Evolutionary conservation across 306 rosid genomes (phyloP).

Genomic region (Vicia faba): DNA sequence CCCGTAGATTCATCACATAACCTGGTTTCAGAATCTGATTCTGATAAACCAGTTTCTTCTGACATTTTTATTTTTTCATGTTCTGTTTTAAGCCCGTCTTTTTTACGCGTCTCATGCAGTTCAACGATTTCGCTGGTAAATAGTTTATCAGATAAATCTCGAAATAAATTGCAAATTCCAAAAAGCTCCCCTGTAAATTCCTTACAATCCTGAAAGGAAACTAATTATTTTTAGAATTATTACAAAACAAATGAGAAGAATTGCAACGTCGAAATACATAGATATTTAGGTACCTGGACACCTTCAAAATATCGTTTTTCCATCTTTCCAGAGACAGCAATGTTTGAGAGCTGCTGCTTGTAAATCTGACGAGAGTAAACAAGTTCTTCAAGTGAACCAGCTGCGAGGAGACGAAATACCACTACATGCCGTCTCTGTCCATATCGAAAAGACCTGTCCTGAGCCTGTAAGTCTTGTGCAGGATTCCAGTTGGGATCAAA

Average conservation of each 20-base stretch:
- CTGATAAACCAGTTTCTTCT: constrained; percentile 42
- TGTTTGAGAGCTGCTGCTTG: constrained; percentile 92
- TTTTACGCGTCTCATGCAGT: constrained; percentile 52
- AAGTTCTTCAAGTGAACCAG: constrained; percentile 93
- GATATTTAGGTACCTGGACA: constrained; percentile 67
- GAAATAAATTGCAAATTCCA: constrained; percentile 87
- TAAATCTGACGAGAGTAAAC: constrained; percentile 94
- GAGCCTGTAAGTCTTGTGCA: constrained; percentile 95
- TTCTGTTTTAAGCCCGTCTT: constrained; percentile 28
- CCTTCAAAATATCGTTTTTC: constrained; percentile 97
- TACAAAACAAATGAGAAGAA: neutral
- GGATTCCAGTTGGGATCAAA: constrained; percentile 99
- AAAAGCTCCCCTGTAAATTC: constrained; percentile 95
- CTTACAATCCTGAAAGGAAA: constrained; percentile 72
- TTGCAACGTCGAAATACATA: constrained; percentile 26
- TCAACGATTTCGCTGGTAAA: constrained; percentile 82
- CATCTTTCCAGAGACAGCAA: constrained; percentile 90
- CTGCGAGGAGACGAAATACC: constrained; percentile 89
- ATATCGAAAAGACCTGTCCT: constrained; percentile 91
- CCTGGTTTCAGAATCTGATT: constrained; percentile 45
- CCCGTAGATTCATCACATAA: constrained; percentile 38
- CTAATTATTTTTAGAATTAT: neutral
- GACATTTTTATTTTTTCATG: constrained; percentile 36
- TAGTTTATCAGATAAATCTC: constrained; percentile 80
- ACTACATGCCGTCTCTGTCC: constrained; percentile 94